A percentile compares a stretch with the other conserved stretches of the same genome.
Evolutionary conservation across 192 early-diverging fungal genomes (phyloP).

Genomic region (Podila verticillata): DNA sequence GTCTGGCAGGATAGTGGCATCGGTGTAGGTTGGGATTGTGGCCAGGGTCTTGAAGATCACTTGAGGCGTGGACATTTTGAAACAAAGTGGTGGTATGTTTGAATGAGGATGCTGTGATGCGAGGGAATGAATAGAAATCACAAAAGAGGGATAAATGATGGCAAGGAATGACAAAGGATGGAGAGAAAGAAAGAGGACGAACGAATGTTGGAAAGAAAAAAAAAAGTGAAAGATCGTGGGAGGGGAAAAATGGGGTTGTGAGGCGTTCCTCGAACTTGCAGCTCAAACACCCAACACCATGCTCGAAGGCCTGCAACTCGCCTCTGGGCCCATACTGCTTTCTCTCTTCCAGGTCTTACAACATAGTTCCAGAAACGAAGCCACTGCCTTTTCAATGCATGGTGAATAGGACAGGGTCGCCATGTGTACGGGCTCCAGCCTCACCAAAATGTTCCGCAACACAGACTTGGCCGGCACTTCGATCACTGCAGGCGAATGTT

Average conservation of each 20-base stretch:
- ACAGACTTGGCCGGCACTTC: slow-evolving; percentile 10
- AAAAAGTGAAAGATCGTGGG: too few species aligned
- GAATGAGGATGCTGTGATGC: background rate
- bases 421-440: slow-evolving; percentile 1
- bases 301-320: slow-evolving; percentile 12
- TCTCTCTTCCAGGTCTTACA: slow-evolving; percentile 6
- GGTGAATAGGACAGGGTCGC: slow-evolving; percentile 27
- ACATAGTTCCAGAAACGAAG: slow-evolving; percentile 15
- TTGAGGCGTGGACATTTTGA: slow-evolving; percentile 36
- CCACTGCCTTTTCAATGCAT: slow-evolving; percentile 40
- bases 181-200: too few species aligned
- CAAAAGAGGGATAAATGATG: too few species aligned
- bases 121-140: slow-evolving; percentile 6
- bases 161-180: too few species aligned
- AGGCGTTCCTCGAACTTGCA: slow-evolving; percentile 20
- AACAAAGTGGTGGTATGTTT: background rate
- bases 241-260: slow-evolving; percentile 29
- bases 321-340: background rate
- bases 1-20: slow-evolving; percentile 23
- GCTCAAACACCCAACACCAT: slow-evolving; percentile 29
- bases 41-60: slow-evolving; percentile 45
- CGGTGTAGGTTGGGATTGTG: slow-evolving; percentile 43
- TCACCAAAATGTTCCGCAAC: slow-evolving; percentile 27
- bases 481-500: slow-evolving; percentile 17
- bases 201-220: too few species aligned